Evolutionary conservation across 306 rosid species (phyloP).

Genomic region (Gillenia trifoliata): DNA sequence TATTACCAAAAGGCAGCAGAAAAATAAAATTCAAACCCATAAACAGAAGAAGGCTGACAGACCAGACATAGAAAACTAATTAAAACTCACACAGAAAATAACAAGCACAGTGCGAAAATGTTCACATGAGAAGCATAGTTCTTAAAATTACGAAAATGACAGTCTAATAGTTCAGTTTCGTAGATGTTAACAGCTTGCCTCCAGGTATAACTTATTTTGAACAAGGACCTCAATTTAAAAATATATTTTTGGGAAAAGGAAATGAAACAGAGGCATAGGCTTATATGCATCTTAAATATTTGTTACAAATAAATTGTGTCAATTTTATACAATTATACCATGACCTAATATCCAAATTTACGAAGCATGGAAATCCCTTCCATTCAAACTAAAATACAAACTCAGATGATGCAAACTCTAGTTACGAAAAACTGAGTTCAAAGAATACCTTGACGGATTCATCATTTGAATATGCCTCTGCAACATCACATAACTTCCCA

Average conservation of each 20-base stretch:
- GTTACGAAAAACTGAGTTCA: background rate
- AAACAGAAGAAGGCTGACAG: background rate
- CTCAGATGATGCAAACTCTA: background rate
- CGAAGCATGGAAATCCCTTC: background rate
- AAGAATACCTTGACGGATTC: conserved; percentile 79
- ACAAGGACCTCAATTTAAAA: background rate
- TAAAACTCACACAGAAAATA: background rate
- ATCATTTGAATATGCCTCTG: conserved; percentile 90
- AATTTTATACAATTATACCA: background rate
- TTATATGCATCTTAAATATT: background rate
- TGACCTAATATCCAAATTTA: background rate
- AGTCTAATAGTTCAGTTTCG: background rate
- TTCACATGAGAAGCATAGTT: background rate
- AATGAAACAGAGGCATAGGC: background rate
- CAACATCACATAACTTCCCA: conserved; percentile 90
- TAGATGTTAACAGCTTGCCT: background rate
- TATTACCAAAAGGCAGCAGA: background rate
- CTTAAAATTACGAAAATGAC: background rate
- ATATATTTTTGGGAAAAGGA: background rate
- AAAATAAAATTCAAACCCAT: background rate
- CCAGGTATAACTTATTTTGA: background rate
- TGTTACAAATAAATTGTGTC: background rate
- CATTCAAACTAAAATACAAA: background rate
- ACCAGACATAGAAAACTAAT: background rate
- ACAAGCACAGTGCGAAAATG: background rate